Percentiles rank a stretch among this genome's conserved stretches.
Conservation (phyloP, 1,284 basidiomycete species). For the Trichosporon coremiiforme region DNA sequence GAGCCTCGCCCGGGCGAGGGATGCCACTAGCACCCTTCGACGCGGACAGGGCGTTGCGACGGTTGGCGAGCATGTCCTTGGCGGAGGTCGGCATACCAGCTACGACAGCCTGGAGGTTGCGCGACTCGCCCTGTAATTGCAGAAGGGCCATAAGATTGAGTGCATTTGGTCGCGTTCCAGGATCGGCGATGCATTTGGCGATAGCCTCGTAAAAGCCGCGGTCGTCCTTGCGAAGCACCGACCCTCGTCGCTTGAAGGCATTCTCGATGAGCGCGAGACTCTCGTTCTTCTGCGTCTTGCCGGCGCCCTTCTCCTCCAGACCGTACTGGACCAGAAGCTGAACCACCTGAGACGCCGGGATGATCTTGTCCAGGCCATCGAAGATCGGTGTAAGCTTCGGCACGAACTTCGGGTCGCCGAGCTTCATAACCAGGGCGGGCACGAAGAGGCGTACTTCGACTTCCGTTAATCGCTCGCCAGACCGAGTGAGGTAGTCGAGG, state of each 20-base stretch:
- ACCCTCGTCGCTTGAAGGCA: slow-evolving; percentile 51
- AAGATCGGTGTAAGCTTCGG: slow-evolving; percentile 59
- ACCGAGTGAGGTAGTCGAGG: slow-evolving; percentile 69
- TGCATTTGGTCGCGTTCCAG: slow-evolving; percentile 51
- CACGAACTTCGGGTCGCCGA: slow-evolving; percentile 61
- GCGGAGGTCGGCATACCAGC: slow-evolving; percentile 43
- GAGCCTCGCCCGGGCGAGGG: slow-evolving; percentile 17
- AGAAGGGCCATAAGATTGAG: slow-evolving; percentile 55
- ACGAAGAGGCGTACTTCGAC: slow-evolving; percentile 85
- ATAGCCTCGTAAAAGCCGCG: slow-evolving; percentile 50
- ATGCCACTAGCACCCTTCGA: slow-evolving; percentile 34
- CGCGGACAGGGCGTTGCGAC: slow-evolving; percentile 46
- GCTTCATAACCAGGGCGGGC: slow-evolving; percentile 85
- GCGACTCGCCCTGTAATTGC: slow-evolving; percentile 49
- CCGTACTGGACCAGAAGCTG: slow-evolving; percentile 76
- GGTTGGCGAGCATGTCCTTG: slow-evolving; percentile 55
- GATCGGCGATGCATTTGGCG: slow-evolving; percentile 64
- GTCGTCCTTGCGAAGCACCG: slow-evolving; percentile 49
- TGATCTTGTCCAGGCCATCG: slow-evolving; percentile 55
- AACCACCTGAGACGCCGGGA: slow-evolving; percentile 64
- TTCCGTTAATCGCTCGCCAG: slow-evolving; percentile 81
- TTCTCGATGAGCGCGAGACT: slow-evolving; percentile 50
- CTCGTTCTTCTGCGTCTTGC: slow-evolving; percentile 54
- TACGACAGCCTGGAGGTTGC: slow-evolving; percentile 43
- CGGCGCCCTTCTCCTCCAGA: slow-evolving; percentile 51